Evolutionary conservation across 1,284 basidiomycete genomes (phyloP).

Genomic region (Tylopilus sp.): DNA sequence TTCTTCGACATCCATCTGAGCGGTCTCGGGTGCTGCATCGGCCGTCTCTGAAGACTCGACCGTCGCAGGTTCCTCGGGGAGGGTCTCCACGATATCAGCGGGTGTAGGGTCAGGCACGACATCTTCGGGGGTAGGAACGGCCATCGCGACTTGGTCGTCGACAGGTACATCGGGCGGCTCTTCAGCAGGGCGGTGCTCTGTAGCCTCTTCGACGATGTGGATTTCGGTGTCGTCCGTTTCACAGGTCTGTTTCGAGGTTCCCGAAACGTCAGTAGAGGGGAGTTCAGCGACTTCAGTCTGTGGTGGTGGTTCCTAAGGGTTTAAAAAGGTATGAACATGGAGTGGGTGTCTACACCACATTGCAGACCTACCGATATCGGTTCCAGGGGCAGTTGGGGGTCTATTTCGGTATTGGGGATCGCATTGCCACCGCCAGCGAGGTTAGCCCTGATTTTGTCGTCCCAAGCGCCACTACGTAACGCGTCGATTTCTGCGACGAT

Average conservation of each 20-base stretch:
- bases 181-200: constrained; percentile 1
- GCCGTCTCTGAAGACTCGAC: constrained; percentile 12
- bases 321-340: neutral
- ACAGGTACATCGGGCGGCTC: constrained; percentile 1
- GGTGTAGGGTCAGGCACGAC: constrained; percentile 5
- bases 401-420: constrained; percentile 11
- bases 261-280: constrained; percentile 2
- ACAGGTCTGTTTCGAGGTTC: neutral
- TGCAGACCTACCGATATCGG: constrained; percentile 12
- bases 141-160: constrained; percentile 8
- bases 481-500: constrained; percentile 67
- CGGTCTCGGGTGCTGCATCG: constrained; percentile 1
- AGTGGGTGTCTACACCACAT: neutral
- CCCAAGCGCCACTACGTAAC: constrained; percentile 67
- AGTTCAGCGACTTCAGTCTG: constrained; percentile 6
- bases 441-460: constrained; percentile 48
- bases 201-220: constrained; percentile 4
- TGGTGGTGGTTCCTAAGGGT: constrained; percentile 16
- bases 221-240: constrained; percentile 6
- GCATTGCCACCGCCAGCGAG: constrained; percentile 28
- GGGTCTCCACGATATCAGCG: constrained; percentile 7
- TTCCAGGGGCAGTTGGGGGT: constrained; percentile 7
- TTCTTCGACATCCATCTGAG: constrained; percentile 22
- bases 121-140: constrained; percentile 17
- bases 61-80: constrained; percentile 10